Conservation (phyloP, 257 asterid genomes). For the Solanum virginianum region DNA sequence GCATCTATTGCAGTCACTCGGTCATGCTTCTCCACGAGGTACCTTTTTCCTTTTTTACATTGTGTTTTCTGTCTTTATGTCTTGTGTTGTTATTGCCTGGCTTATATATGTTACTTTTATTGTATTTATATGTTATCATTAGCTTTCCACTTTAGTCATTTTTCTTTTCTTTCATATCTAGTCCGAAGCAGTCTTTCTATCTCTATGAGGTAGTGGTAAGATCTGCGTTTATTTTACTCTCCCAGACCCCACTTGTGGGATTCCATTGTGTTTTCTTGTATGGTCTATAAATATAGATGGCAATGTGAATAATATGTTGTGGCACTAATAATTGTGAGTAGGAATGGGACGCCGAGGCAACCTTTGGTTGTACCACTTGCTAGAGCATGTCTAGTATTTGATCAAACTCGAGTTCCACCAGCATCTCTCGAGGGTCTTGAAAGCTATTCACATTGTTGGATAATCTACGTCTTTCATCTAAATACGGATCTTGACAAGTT, state of each 20-base stretch:
- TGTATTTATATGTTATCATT: too few species aligned
- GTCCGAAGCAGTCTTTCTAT: too few species aligned
- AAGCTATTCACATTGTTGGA: conserved; percentile 91
- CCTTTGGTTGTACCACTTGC: conserved; percentile 97
- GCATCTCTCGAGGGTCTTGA: conserved; percentile 89
- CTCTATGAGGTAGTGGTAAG: too few species aligned
- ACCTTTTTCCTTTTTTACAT: background rate
- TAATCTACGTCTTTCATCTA: conserved; percentile 80
- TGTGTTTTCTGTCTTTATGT: background rate
- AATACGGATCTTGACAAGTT: conserved; percentile 87
- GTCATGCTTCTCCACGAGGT: conserved; percentile 92
- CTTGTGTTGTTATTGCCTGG: too few species aligned
- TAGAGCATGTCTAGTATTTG: conserved; percentile 59
- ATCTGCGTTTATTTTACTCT: too few species aligned
- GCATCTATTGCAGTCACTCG: conserved; percentile 59
- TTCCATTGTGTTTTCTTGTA: background rate
- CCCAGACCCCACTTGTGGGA: too few species aligned
- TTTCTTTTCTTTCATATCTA: too few species aligned
- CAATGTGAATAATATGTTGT: background rate
- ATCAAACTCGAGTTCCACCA: conserved; percentile 62
- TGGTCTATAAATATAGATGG: background rate
- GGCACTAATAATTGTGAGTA: background rate
- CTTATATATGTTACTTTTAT: too few species aligned
- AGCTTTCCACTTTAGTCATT: too few species aligned
- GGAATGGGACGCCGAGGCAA: conserved; percentile 94